Base-by-base conservation (phyloP, 1,139 yeast species). In the Taphrina pruni region DNA sequence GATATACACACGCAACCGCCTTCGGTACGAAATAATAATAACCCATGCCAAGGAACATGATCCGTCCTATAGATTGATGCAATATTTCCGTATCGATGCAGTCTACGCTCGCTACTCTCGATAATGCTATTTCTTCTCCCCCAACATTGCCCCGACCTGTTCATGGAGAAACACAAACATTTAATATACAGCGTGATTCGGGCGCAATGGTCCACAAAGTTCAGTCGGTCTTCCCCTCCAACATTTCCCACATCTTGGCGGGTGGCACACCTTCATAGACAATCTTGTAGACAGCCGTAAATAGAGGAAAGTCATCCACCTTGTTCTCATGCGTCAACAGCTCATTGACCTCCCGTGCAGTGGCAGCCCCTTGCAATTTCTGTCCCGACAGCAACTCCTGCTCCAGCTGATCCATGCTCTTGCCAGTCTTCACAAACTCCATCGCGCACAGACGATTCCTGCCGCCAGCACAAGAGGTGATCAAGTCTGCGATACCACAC, bases 381-480 rank as follows among this genome's bases (percentile, higher is more conserved):
- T 92, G 97, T 67, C 98, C 98, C 77, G 92, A 90, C 76, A 93
- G 83, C 75, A 92, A 82, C 74, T 83, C 89, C 80, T 85, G 86
- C 81, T 93, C 98, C 72, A 95, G 89, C 75, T 87, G 91, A 78
- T 84, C 83, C 57, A 96, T 93, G 21, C 68, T 55, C 74, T 69
- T 66, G 26, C 72, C 72, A 20, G 75, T 71, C 67, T 61, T 70
- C 41, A 74, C 72, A 70, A 80, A 74, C 71, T 76, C 83, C 75
- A 84, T 86, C 71, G 95, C 98, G 72, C 93, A 95, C 78, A 88
- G 87, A 76, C 89, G 95, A 81, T 93, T 93, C 82, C 98, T 86
- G 76, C 98, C 98, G 75, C 97, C 97, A 21, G 96, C 87, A 81
- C 98, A 93, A 43, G 98, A 91, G 70, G 98, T 93, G 80, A 93